Percentiles rank a stretch among this genome's conserved stretches.
phyloP scores from a whole-genome alignment of 345 rosid species.

The Gossypium longicalyx region DNA sequence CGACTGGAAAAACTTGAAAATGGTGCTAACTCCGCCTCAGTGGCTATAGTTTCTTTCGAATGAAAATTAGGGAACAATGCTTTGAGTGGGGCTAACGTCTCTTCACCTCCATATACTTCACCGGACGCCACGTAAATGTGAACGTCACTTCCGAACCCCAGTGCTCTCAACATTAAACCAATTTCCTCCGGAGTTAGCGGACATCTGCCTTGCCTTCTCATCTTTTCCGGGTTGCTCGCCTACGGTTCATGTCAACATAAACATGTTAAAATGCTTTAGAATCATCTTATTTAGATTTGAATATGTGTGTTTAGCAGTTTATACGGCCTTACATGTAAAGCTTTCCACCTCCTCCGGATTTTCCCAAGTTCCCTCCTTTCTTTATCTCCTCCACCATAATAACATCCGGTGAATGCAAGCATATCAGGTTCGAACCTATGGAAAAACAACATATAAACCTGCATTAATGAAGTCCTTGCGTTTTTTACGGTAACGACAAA shows the following conservation, averaged over 20 bases:
- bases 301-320: not conserved
- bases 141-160: conserved; percentile 79
- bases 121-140: conserved; percentile 91
- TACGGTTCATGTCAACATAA: conserved; percentile 21
- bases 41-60: conserved; percentile 75
- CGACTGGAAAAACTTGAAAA: conserved; percentile 76
- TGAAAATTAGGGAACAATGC: conserved; percentile 80
- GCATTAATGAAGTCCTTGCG: not conserved
- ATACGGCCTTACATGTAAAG: conserved; percentile 57
- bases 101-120: conserved; percentile 84
- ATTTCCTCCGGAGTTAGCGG: conserved; percentile 91
- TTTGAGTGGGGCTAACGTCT: conserved; percentile 69
- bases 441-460: conserved; percentile 11
- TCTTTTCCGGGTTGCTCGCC: conserved; percentile 77
- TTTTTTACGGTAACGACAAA: not conserved
- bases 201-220: conserved; percentile 76
- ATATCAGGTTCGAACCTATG: conserved; percentile 88
- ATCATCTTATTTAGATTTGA: not conserved
- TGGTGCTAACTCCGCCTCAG: conserved; percentile 59
- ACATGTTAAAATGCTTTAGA: not conserved
- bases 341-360: conserved; percentile 85
- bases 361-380: conserved; percentile 71
- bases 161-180: conserved; percentile 82
- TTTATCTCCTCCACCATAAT: conserved; percentile 84
- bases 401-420: conserved; percentile 95